These are phyloP conservation scores for Ustilago bromivora DNA, from an alignment of 1,284 basidiomycete species.

Conservation along the genomic window DNA sequence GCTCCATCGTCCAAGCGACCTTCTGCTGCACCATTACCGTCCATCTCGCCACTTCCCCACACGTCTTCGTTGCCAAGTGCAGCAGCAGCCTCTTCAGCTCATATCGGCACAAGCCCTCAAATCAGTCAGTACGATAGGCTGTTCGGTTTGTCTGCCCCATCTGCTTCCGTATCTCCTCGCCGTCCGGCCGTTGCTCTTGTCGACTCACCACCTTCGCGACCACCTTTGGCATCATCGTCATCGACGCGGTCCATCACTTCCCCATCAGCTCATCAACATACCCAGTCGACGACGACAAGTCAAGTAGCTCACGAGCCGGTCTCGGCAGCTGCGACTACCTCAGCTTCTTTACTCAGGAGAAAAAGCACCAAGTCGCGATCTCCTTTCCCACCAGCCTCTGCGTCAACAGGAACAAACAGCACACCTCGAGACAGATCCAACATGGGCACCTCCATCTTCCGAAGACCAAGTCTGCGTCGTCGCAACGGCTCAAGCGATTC, in stretches of 20 bases:
- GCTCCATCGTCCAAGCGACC: background rate
- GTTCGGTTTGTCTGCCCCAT: slow-evolving; percentile 10
- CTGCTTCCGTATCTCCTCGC: slow-evolving; percentile 19
- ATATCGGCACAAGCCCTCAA: background rate
- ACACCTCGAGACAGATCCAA: slow-evolving; percentile 24
- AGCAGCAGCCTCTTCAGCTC: slow-evolving; percentile 7
- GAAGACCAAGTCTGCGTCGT: slow-evolving; percentile 38
- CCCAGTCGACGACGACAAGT: background rate
- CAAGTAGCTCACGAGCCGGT: background rate
- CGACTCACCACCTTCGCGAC: slow-evolving; percentile 4
- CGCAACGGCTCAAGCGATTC: slow-evolving; percentile 31
- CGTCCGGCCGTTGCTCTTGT: background rate
- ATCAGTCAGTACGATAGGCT: slow-evolving; percentile 32
- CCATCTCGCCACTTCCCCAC: slow-evolving; percentile 5
- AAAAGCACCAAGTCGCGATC: slow-evolving; percentile 21
- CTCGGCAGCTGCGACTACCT: background rate
- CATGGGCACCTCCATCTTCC: slow-evolving; percentile 32
- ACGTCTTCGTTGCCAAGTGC: background rate
- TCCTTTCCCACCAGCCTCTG: slow-evolving; percentile 36
- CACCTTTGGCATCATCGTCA: slow-evolving; percentile 4
- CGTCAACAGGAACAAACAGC: slow-evolving; percentile 43
- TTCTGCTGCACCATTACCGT: slow-evolving; percentile 12
- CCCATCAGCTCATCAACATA: background rate
- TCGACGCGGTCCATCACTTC: background rate
- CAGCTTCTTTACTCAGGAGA: slow-evolving; percentile 14